Evolutionary conservation across 1,284 basidiomycete species (phyloP).

Genomic region (Boletus holoroseus): DNA sequence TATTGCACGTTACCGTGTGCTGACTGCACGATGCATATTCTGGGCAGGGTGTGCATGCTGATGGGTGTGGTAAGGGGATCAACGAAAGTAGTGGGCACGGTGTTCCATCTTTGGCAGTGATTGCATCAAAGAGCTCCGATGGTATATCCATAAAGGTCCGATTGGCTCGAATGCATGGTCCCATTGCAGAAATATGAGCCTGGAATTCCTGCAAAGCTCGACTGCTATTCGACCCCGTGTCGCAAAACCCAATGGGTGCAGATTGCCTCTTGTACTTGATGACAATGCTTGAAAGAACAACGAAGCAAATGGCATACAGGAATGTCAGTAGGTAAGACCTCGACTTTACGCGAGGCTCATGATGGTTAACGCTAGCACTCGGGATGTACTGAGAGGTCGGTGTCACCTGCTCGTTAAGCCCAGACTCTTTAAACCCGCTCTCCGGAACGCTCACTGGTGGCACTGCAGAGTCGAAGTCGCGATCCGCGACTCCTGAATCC

Average conservation of each 20-base stretch:
- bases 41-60: slow-evolving; percentile 81
- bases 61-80: slow-evolving; percentile 56
- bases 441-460: slow-evolving; percentile 20
- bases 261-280: slow-evolving; percentile 63
- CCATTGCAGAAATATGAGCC: slow-evolving; percentile 42
- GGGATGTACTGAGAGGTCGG: slow-evolving; percentile 38
- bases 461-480: slow-evolving; percentile 20
- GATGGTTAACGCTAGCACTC: slow-evolving; percentile 27
- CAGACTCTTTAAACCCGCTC: slow-evolving; percentile 7
- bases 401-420: slow-evolving; percentile 18
- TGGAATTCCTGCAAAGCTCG: slow-evolving; percentile 47
- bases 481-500: slow-evolving; percentile 14
- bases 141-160: slow-evolving; percentile 39
- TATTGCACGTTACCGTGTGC: slow-evolving; percentile 62
- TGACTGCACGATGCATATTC: slow-evolving; percentile 72
- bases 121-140: slow-evolving; percentile 27
- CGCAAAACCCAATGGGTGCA: slow-evolving; percentile 77
- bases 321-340: slow-evolving; percentile 34
- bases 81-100: slow-evolving; percentile 52
- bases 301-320: slow-evolving; percentile 36
- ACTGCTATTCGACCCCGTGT: slow-evolving; percentile 63
- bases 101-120: slow-evolving; percentile 35
- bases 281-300: slow-evolving; percentile 40
- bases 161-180: slow-evolving; percentile 58
- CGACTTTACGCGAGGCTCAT: slow-evolving; percentile 15